Evolutionary conservation across 2,329 filamentous ascomycete species (phyloP), one percentile per base, ranked within the genome.

Genomic region (Cladosporium oxysporum): DNA sequence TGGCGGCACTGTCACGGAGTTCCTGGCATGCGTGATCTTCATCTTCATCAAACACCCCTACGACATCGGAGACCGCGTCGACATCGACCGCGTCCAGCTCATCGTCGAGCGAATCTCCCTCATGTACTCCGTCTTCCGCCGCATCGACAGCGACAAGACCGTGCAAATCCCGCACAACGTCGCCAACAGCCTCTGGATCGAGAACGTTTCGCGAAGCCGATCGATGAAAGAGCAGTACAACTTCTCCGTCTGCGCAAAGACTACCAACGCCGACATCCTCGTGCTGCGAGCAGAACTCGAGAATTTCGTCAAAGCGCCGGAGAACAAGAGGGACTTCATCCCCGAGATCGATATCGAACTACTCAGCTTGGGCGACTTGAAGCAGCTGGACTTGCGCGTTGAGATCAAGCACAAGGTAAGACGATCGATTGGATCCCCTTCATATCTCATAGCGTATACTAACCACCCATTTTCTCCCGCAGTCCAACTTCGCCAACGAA

Each of bases 1-100:
- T 79, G 90, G 97, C 71, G 97, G 97, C 76, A 89, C 93, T 26
- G 90, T 91, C 62, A 97, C 93, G 1, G 94, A 98, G 78, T 91
- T 98, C 70, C 86, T 98, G n/a, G 92, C 93, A 75, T 97, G 93
- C 50, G 97, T 93, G 81, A 96, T 97, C 74, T 97, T 97, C 82
- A 82, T 97, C 1, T 97, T 97, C 73, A 91, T 97, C 81, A 97
- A 97, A 82, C 93, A 97, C 76, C 93, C 93, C 0, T 97, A 90
- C 76, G 93, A 97, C 76, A 52, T 69, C 11, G 76, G 74, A 28
- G 76, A 77, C 67, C 68, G 70, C 18, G 71, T 76, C 58, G 69
- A 72, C 35, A 70, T 69, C 14, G 58, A 66, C 44, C 65, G 70
- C 35, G 62, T 60, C 18, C 67, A 70, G 28, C 68, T 76, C 6